phyloP scores from a whole-genome alignment of 2,329 filamentous ascomycete genomes.

The Fusarium pseudoanthophilum region DNA sequence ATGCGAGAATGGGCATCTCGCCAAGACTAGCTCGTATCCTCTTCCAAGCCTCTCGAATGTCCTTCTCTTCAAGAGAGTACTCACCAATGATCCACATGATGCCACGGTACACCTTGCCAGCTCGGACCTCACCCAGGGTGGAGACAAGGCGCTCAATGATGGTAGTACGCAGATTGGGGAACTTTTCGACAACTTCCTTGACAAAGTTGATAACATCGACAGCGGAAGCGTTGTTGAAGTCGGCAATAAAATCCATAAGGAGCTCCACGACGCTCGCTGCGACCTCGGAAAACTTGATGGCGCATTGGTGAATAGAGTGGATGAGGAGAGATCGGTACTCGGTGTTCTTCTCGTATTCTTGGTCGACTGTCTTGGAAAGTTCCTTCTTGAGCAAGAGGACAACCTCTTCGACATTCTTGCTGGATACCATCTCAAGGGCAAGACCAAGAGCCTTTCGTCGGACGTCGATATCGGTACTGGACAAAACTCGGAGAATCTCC shows the following conservation, averaged over 20 bases:
- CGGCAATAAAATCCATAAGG: constrained; percentile 98
- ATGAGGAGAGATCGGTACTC: constrained; percentile 96
- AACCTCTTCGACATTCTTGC: constrained; percentile 98
- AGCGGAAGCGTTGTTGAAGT: constrained; percentile 96
- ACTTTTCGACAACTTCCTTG: constrained; percentile 98
- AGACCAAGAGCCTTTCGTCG: constrained; percentile 90
- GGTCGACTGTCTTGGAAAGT: constrained; percentile 94
- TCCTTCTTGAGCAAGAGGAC: constrained; percentile 97
- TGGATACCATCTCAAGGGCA: constrained; percentile 96
- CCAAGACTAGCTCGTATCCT: constrained; percentile 92
- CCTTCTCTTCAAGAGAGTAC: constrained; percentile 92
- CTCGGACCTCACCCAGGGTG: constrained; percentile 91
- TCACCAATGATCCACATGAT: constrained; percentile 98
- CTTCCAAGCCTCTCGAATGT: constrained; percentile 97
- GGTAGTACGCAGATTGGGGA: constrained; percentile 85
- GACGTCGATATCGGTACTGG: constrained; percentile 95
- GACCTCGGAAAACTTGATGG: constrained; percentile 99
- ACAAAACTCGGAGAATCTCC: constrained; percentile 95
- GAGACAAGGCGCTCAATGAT: constrained; percentile 91
- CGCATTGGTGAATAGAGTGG: constrained; percentile 96
- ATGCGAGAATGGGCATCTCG: constrained; percentile 95
- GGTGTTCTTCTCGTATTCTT: constrained; percentile 98
- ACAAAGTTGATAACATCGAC: constrained; percentile 99
- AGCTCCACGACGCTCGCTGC: constrained; percentile 95
- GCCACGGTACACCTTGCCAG: constrained; percentile 96